Base-by-base conservation (phyloP, 768 basidiomycete genomes). In the Rhodotorula babjevae region DNA sequence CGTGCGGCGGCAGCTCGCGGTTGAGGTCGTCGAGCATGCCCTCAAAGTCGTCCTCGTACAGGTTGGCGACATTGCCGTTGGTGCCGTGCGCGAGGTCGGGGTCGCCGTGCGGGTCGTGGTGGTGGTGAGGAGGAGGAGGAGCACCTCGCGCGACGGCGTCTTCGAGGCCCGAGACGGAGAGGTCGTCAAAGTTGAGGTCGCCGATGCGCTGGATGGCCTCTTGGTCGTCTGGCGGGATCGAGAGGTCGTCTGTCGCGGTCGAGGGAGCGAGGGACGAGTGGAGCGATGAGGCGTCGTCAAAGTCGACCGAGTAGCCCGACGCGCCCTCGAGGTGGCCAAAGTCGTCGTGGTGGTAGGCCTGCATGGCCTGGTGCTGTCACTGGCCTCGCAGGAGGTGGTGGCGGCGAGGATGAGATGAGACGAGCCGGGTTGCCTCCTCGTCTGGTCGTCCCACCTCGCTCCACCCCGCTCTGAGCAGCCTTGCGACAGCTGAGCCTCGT, bases 1-100 rank as follows among this genome's bases (percentile, higher is more conserved):
- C 95, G 81, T 97, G 95, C 18, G 90, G 87, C 4, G 92, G 92
- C 63, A 94, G 81, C 27, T 61, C 91, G 74, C 91, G 90, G 82
- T 92, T 93, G 78, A 93, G 80, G 79, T 94, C 93, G 71, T 94
- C 93, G 52, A 95, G 83, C 58, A 92, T 90, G 14, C 87, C 89
- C 80, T 94, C 91, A 75, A 93, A 92, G 79, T 95, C 93, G 65
- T 93, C 92, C 69, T 92, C 90, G 67, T 76, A 76, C 63, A 73
- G 23, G 57, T 71, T 71, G 15, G 75, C 69, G 11, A 69, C 66
- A 31, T 49, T 63, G 15, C 31, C 69, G 29, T 65, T 62, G 3
- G 12, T 19, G 53, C 60, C 33, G 25, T 25, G 31, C 47, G 21
- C 58, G 6, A 6, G 47, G n/a, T 29, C 52, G 9, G 14, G 14